Evolutionary conservation across 2,329 filamentous ascomycete genomes (phyloP).

Genomic region (Xylariaceae sp.): DNA sequence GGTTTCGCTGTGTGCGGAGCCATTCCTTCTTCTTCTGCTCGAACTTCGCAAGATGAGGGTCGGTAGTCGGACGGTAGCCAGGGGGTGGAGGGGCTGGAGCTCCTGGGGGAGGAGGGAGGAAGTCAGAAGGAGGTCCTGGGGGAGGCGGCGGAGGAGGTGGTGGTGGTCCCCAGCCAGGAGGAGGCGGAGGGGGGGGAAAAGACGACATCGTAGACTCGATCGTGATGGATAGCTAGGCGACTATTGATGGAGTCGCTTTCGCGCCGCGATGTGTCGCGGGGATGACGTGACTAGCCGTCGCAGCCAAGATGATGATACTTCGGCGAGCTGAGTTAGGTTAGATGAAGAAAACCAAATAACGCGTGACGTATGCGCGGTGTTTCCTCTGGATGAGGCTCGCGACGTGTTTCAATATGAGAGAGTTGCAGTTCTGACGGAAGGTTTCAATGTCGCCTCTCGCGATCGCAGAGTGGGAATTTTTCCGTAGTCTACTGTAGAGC

Average conservation of each 20-base stretch:
- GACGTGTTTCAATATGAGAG: slow-evolving; percentile 27
- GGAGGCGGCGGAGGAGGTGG: slow-evolving; percentile 63
- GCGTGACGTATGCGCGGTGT: slow-evolving; percentile 30
- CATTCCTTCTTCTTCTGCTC: slow-evolving; percentile 99
- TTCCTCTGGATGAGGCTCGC: slow-evolving; percentile 26
- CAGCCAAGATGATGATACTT: slow-evolving; percentile 27
- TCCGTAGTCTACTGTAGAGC: slow-evolving; percentile 18
- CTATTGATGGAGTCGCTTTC: slow-evolving; percentile 40
- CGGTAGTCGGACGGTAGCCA: slow-evolving; percentile 79
- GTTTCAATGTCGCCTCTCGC: slow-evolving; percentile 29
- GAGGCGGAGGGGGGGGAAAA: slow-evolving; percentile 61
- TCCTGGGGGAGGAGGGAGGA: slow-evolving; percentile 63
- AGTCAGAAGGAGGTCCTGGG: slow-evolving; percentile 61
- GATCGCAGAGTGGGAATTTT: slow-evolving; percentile 37
- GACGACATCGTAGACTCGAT: slow-evolving; percentile 53
- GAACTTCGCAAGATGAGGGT: slow-evolving; percentile 91
- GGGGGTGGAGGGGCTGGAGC: slow-evolving; percentile 78
- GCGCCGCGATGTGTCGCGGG: slow-evolving; percentile 44
- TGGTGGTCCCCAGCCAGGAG: slow-evolving; percentile 62
- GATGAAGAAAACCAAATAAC: slow-evolving; percentile 9
- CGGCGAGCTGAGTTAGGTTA: neutral
- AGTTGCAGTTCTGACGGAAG: slow-evolving; percentile 24
- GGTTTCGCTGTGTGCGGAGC: slow-evolving; percentile 87
- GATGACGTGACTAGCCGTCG: slow-evolving; percentile 30
- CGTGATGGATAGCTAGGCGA: slow-evolving; percentile 33